These are phyloP conservation scores for Magnaporthiopsis incrustans DNA, from an alignment of 2,329 filamentous ascomycete genomes.

Conservation along the genomic window DNA sequence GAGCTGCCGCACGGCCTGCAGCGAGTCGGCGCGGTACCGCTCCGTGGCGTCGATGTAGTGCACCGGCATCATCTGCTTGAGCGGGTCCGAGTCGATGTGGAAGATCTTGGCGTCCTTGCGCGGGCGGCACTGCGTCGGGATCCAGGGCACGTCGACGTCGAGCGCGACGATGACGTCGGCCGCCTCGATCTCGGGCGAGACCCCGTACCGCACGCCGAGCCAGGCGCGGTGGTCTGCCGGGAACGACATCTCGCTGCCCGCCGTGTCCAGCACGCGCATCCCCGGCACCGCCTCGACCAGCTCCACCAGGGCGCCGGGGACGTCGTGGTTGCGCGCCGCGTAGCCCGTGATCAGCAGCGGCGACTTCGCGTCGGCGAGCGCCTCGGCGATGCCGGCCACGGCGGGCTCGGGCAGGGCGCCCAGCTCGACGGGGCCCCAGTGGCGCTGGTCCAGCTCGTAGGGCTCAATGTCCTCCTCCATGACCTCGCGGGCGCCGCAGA, in stretches of 20 bases:
- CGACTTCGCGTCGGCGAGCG: constrained; percentile 53
- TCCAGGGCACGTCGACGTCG: constrained; percentile 91
- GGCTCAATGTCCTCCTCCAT: constrained; percentile 79
- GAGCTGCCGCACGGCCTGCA: constrained; percentile 61
- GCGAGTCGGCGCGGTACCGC: constrained; percentile 59
- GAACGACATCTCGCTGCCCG: constrained; percentile 76
- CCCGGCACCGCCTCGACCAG: constrained; percentile 61
- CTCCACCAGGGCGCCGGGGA: constrained; percentile 54
- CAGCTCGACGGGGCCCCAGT: constrained; percentile 65
- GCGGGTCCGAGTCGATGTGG: constrained; percentile 57
- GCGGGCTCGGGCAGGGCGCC: constrained; percentile 48
- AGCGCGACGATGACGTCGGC: constrained; percentile 81
- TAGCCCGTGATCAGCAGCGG: constrained; percentile 68
- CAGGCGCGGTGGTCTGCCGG: constrained; percentile 61
- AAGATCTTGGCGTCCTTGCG: constrained; percentile 44
- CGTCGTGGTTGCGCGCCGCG: constrained; percentile 57
- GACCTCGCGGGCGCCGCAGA: constrained; percentile 69
- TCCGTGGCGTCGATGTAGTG: constrained; percentile 61
- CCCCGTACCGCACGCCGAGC: constrained; percentile 65
- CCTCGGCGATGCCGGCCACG: constrained; percentile 51
- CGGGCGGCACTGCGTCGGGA: constrained; percentile 64
- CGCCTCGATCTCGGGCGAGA: constrained; percentile 62
- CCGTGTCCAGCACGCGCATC: constrained; percentile 65
- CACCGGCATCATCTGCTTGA: constrained; percentile 66
- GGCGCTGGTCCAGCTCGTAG: constrained; percentile 57